Percentiles rank a stretch among this genome's conserved stretches.
phyloP scores from a whole-genome alignment of 257 asterid species.

The Solanum paucissectum region DNA sequence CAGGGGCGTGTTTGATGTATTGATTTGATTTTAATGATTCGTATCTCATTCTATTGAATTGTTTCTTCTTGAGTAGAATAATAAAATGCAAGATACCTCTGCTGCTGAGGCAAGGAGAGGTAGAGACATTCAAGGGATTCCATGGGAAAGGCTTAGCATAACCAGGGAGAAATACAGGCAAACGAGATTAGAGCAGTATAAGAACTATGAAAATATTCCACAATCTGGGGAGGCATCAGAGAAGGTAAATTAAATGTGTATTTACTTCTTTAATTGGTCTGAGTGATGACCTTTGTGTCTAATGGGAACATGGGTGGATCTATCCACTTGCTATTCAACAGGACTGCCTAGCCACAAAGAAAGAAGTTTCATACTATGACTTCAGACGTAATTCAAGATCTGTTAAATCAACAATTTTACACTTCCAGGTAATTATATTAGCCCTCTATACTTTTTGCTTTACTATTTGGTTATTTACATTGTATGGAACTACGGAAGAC shows the following conservation, averaged over 20 bases:
- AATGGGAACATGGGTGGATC: neutral
- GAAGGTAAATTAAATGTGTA: conserved; percentile 29
- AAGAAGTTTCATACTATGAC: conserved; percentile 43
- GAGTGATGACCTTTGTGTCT: neutral
- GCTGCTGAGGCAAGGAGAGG: conserved; percentile 88
- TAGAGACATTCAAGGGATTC: conserved; percentile 94
- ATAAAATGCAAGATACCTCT: conserved; percentile 62
- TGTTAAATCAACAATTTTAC: conserved; percentile 80
- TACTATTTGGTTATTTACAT: neutral
- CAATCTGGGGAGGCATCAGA: conserved; percentile 62
- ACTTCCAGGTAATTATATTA: conserved; percentile 57
- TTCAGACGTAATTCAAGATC: conserved; percentile 86
- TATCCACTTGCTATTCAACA: conserved; percentile 8
- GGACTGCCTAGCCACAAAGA: conserved; percentile 67
- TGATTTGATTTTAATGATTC: neutral
- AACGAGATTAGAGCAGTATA: conserved; percentile 73
- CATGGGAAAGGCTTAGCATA: conserved; percentile 82
- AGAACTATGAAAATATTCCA: conserved; percentile 78
- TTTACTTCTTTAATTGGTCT: neutral
- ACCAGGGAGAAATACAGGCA: conserved; percentile 72
- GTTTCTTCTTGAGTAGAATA: conserved; percentile 28
- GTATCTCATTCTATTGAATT: neutral
- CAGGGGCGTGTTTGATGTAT: neutral
- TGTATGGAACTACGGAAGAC: neutral
- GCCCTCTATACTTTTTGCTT: neutral